Conservation (phyloP, 257 asterid species). For the Coffea eugenioides region DNA sequence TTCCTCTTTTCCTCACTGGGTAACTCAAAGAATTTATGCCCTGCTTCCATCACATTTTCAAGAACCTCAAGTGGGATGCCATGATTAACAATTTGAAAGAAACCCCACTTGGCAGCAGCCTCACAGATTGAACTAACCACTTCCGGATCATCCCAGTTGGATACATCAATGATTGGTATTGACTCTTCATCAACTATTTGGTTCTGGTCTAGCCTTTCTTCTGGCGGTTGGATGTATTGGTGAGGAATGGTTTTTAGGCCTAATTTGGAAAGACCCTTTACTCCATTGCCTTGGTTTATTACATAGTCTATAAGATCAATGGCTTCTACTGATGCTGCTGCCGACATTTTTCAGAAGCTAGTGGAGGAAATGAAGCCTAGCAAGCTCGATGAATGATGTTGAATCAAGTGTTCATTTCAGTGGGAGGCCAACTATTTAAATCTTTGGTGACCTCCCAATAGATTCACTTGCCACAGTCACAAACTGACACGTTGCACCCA, state of each 20-base stretch:
- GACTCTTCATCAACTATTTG: slow-evolving; percentile 24
- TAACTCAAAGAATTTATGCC: slow-evolving; percentile 37
- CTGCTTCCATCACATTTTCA: slow-evolving; percentile 22
- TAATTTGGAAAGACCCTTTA: slow-evolving; percentile 41
- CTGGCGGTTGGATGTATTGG: slow-evolving; percentile 40
- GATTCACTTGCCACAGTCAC: no score
- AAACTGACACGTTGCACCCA: no score
- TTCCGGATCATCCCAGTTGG: slow-evolving; percentile 33
- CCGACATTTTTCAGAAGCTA: no score
- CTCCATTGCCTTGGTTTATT: slow-evolving; percentile 38
- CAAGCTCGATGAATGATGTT: no score
- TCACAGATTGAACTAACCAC: slow-evolving; percentile 32
- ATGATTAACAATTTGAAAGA: slow-evolving; percentile 49
- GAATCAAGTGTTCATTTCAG: no score
- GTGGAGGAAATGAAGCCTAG: no score
- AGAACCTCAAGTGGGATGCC: slow-evolving; percentile 47
- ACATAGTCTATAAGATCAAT: no score
- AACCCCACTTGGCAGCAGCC: slow-evolving; percentile 48
- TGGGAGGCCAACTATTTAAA: no score
- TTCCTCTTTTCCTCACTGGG: slow-evolving; percentile 52
- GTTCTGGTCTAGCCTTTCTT: slow-evolving; percentile 30
- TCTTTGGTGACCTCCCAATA: no score
- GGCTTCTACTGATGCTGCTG: no score
- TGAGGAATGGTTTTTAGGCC: slow-evolving; percentile 36
- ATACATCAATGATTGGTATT: slow-evolving; percentile 47